Base-by-base conservation (phyloP, 768 basidiomycete genomes). In the Pleurotus platypus region DNA sequence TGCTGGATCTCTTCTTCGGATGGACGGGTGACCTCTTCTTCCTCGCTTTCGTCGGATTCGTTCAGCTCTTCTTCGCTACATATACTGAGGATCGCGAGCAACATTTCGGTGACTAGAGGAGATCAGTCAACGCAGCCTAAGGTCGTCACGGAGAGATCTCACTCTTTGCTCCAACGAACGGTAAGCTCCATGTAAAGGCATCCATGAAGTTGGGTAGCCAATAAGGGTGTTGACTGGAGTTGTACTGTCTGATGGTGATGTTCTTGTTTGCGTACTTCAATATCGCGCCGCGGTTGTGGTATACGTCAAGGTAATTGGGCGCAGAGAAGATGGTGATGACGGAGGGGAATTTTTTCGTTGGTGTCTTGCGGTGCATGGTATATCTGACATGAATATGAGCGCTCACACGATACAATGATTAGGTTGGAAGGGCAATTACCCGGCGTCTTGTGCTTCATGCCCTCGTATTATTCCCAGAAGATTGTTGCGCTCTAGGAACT, bases 161-260 rank as follows among this genome's bases (percentile, higher is more conserved):
- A 95, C 95, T 97, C 76, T 98, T 98, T 61, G 92, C 87, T 53
- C 94, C 95, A 4, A 98, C 94, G 68, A 98, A 98, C 0, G 96
- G 96, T 57, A 98, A 69, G 79, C 90, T 92, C 96, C 95, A 98
- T 9, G 94, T 96, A 68, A 98, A 98, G 27, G 93, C 94, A 66
- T 98, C 92, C 84, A 95, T 95, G 64, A 97, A 97, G 74, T 97
- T 97, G 0, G 95, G 95, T 27, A 98, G 70, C 93, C 94, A 95
- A 70, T 92, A 97, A 3, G 92, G 92, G 65, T 94, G 92, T n/a
- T 87, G 79, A 30, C 76, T 83, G 50, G 79, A 81, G 67, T 88
- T 87, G 64, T 90, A 94, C 68, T 94, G 92, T 57, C 94, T 81
- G 58, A 98, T 96, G 51, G 93, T 97, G 76, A 97, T 94, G 56